phyloP scores from a whole-genome alignment of 164 flowering plant species.

The Piper longum region DNA sequence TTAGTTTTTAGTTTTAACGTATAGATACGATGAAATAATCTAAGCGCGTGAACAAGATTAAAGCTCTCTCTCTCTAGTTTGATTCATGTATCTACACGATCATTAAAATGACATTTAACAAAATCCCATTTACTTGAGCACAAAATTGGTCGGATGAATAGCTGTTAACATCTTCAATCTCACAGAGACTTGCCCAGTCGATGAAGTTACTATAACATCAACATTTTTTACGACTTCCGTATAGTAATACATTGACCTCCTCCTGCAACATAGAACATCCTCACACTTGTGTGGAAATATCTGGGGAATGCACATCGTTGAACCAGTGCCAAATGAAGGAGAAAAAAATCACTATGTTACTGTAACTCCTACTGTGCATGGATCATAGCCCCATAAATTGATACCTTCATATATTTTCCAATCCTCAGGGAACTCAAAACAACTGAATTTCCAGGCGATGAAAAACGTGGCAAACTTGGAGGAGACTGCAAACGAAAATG shows the following conservation, averaged over 20 bases:
- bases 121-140: not conserved
- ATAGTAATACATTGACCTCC: no score
- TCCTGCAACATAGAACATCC: slow-evolving; percentile 22
- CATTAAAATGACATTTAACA: not conserved
- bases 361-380: not conserved
- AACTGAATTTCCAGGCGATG: slow-evolving; percentile 26
- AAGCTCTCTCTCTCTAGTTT: no score
- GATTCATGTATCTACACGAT: not conserved
- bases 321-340: slow-evolving; percentile 63
- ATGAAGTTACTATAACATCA: no score
- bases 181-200: no score
- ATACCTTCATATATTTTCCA: slow-evolving; percentile 81
- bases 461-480: slow-evolving; percentile 64
- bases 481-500: slow-evolving; percentile 32
- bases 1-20: no score
- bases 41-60: no score
- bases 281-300: slow-evolving; percentile 75
- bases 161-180: no score
- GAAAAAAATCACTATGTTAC: not conserved
- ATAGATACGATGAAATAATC: no score
- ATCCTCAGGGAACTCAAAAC: slow-evolving; percentile 43
- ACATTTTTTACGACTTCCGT: no score
- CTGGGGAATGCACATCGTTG: slow-evolving; percentile 68
- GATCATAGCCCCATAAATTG: not conserved
- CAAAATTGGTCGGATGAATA: no score